phyloP scores from a whole-genome alignment of 2,329 filamentous ascomycete genomes.

The Colletotrichum magnum region DNA sequence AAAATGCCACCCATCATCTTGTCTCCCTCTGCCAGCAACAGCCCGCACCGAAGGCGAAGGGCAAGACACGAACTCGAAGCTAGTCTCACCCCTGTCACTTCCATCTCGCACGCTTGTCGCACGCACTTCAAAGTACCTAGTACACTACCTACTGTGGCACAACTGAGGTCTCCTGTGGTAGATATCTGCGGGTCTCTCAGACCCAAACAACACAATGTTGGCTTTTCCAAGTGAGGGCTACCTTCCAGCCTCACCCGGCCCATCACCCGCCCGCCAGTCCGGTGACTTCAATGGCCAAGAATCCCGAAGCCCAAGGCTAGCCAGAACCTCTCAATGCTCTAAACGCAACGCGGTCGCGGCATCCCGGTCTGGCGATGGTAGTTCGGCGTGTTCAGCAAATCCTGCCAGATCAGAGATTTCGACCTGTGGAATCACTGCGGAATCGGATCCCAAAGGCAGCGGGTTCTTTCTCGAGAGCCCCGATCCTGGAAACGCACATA shows the following conservation, averaged over 20 bases:
- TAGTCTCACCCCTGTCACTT: slow-evolving; percentile 15
- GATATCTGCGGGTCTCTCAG: slow-evolving; percentile 11
- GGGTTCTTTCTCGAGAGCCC: background rate
- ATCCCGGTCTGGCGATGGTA: background rate
- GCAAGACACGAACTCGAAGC: background rate
- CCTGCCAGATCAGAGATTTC: background rate
- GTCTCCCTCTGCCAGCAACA: slow-evolving; percentile 23
- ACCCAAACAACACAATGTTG: slow-evolving; percentile 1
- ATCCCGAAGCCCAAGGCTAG: background rate
- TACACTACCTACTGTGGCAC: background rate
- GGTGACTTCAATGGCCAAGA: slow-evolving; percentile 15
- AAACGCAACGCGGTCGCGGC: background rate
- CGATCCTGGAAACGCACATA: background rate
- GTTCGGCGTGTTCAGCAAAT: background rate
- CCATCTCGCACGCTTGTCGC: too few species aligned
- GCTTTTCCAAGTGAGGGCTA: too few species aligned
- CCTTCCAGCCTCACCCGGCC: too few species aligned
- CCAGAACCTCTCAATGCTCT: background rate
- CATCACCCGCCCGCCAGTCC: slow-evolving; percentile 1
- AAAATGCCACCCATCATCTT: slow-evolving; percentile 1
- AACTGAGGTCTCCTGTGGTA: background rate
- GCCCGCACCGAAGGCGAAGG: slow-evolving; percentile 13
- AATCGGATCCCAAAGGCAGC: background rate
- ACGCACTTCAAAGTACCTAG: too few species aligned
- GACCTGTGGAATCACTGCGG: background rate